Evolutionary conservation across 1,139 yeast species (phyloP).

Genomic region (Hyphopichia khmerensis): DNA sequence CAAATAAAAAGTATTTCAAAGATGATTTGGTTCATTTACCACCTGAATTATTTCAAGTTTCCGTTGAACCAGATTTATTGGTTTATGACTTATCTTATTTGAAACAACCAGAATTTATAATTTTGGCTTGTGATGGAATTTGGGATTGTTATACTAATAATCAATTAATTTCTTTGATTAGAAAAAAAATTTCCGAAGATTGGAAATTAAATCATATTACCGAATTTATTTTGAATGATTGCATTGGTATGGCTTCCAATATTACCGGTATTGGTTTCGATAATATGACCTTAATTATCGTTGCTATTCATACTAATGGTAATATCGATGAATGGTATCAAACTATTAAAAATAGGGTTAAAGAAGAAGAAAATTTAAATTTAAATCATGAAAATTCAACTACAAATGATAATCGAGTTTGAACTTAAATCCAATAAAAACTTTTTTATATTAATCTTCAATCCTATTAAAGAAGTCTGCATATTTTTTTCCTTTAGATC

Average conservation of each 20-base stretch:
- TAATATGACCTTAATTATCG: slow-evolving; percentile 70
- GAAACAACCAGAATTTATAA: slow-evolving; percentile 57
- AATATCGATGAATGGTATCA: slow-evolving; percentile 58
- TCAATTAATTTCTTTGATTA: slow-evolving; percentile 51
- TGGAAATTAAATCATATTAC: slow-evolving; percentile 58
- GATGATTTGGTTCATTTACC: slow-evolving; percentile 31
- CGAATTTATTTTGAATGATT: slow-evolving; percentile 60
- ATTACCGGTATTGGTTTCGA: slow-evolving; percentile 79
- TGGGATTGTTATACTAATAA: slow-evolving; percentile 75
- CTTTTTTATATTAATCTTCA: too few relatives aligned
- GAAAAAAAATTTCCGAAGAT: slow-evolving; percentile 58
- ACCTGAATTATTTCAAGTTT: slow-evolving; percentile 51
- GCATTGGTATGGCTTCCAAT: slow-evolving; percentile 70
- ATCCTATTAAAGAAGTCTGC: neutral
- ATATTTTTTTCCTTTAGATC: neutral
- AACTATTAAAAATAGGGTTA: slow-evolving; percentile 47
- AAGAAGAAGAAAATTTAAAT: slow-evolving; percentile 32
- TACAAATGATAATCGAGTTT: neutral
- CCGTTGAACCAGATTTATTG: slow-evolving; percentile 70
- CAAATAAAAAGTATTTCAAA: slow-evolving; percentile 19
- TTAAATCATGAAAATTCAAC: neutral
- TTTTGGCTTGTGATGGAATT: slow-evolving; percentile 76
- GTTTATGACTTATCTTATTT: slow-evolving; percentile 45
- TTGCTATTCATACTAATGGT: slow-evolving; percentile 52
- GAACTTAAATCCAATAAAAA: neutral